phyloP scores from a whole-genome alignment of 1,284 basidiomycete genomes.

The Coniferiporia sulphurascens region DNA sequence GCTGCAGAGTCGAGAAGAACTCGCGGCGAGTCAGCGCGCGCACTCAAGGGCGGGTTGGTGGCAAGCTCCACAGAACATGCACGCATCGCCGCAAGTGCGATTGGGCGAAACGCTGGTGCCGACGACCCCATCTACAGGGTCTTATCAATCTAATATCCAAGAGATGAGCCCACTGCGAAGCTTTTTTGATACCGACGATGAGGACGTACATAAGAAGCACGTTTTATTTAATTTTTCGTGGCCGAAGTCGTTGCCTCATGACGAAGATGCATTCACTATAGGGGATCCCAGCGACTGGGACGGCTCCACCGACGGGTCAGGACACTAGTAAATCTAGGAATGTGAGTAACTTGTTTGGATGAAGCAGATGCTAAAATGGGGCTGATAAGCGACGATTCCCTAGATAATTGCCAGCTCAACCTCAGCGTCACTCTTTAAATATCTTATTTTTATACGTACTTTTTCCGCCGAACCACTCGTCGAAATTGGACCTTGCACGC shows the following conservation, averaged over 20 bases:
- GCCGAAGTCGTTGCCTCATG: neutral
- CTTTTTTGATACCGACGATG: slow-evolving; percentile 6
- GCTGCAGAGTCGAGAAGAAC: slow-evolving; percentile 7
- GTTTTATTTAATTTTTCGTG: slow-evolving; percentile 1
- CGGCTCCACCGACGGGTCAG: neutral
- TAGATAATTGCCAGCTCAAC: neutral
- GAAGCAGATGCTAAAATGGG: neutral
- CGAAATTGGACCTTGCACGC: neutral
- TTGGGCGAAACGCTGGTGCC: neutral
- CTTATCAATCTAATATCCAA: neutral
- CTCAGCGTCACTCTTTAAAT: neutral
- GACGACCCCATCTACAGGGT: neutral
- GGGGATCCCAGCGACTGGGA: slow-evolving; percentile 11
- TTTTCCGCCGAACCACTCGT: neutral
- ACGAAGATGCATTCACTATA: slow-evolving; percentile 9
- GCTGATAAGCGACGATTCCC: neutral
- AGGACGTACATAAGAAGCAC: neutral
- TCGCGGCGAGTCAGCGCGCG: neutral
- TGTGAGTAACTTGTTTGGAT: neutral
- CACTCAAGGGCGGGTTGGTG: neutral
- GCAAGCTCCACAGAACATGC: neutral
- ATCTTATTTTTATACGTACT: neutral
- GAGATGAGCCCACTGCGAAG: neutral
- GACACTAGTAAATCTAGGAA: neutral
- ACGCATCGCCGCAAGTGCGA: neutral